Percentiles rank a stretch among this genome's conserved stretches.
Evolutionary conservation across 805 yeast genomes (phyloP).

Genomic region (Tetrapisispora iriomotensis): DNA sequence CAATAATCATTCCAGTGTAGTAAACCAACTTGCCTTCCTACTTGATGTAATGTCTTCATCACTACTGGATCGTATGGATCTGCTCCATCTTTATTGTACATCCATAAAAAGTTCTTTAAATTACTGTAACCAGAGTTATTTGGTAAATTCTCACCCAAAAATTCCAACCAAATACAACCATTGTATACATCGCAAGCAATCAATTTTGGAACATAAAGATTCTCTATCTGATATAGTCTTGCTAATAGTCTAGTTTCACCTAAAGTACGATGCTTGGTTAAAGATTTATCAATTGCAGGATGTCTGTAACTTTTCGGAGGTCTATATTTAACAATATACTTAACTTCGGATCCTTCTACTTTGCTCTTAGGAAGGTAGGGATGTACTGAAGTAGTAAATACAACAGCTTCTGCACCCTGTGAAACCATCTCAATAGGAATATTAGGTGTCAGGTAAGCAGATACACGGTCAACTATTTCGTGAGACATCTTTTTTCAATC

Average conservation of each 20-base stretch:
- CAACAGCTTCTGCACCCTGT: slow-evolving; percentile 89
- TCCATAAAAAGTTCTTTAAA: slow-evolving; percentile 68
- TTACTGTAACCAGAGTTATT: slow-evolving; percentile 46
- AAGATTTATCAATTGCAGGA: slow-evolving; percentile 60
- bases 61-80: slow-evolving; percentile 33
- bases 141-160: slow-evolving; percentile 46
- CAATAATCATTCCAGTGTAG: slow-evolving; percentile 70
- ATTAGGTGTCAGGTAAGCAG: slow-evolving; percentile 34
- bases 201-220: slow-evolving; percentile 61
- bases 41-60: slow-evolving; percentile 36
- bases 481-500: slow-evolving; percentile 42
- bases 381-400: slow-evolving; percentile 51
- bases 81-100: slow-evolving; percentile 29
- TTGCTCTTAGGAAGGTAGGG: slow-evolving; percentile 45
- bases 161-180: slow-evolving; percentile 88
- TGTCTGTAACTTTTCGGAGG: slow-evolving; percentile 91
- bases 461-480: slow-evolving; percentile 36
- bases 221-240: slow-evolving; percentile 37
- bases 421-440: slow-evolving; percentile 50
- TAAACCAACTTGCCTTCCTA: slow-evolving; percentile 59
- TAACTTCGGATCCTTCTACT: slow-evolving; percentile 14
- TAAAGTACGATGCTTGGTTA: slow-evolving; percentile 72
- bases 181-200: slow-evolving; percentile 65
- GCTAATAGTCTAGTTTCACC: slow-evolving; percentile 75
- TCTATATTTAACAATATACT: slow-evolving; percentile 68